Conservation (phyloP, 768 basidiomycete species). For the Boletales sp. region DNA sequence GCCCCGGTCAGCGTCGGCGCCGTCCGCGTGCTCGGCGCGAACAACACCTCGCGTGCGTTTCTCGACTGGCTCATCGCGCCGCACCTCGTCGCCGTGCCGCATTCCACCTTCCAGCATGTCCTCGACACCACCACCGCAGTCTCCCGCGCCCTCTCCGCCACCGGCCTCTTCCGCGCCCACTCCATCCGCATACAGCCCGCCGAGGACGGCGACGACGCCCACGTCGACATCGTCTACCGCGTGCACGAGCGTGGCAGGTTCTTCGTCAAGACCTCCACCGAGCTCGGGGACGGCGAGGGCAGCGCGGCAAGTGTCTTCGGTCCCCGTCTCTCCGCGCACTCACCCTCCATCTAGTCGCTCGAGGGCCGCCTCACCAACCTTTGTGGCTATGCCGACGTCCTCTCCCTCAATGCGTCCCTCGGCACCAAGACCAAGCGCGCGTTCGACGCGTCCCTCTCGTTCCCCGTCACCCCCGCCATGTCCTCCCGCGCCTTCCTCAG, state of each 20-base stretch:
- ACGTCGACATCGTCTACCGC: conserved; percentile 79
- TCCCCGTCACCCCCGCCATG: conserved; percentile 61
- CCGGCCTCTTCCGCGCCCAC: conserved; percentile 74
- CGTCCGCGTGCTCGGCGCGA: conserved; percentile 79
- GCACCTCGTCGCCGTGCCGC: conserved; percentile 33
- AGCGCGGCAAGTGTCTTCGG: conserved; percentile 64
- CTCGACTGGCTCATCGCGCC: conserved; percentile 77
- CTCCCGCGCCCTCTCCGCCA: conserved; percentile 59
- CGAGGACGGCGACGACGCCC: conserved; percentile 49
- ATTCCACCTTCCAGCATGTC: conserved; percentile 54
- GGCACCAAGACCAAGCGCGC: conserved; percentile 87
- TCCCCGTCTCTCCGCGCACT: background rate
- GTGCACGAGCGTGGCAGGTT: conserved; percentile 73
- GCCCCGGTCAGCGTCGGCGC: conserved; percentile 66
- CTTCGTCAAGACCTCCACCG: conserved; percentile 80
- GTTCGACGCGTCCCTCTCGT: conserved; percentile 64
- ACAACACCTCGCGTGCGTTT: conserved; percentile 73
- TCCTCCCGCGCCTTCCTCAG: conserved; percentile 67
- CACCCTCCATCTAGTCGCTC: conserved; percentile 48
- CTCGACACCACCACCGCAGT: conserved; percentile 69
- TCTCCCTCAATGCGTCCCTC: conserved; percentile 77
- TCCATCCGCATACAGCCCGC: conserved; percentile 60
- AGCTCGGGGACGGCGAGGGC: conserved; percentile 91
- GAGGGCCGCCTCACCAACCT: conserved; percentile 82
- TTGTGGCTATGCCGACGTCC: conserved; percentile 86